Conservation (phyloP, 331 rosid species). For the Arachis monticola region DNA sequence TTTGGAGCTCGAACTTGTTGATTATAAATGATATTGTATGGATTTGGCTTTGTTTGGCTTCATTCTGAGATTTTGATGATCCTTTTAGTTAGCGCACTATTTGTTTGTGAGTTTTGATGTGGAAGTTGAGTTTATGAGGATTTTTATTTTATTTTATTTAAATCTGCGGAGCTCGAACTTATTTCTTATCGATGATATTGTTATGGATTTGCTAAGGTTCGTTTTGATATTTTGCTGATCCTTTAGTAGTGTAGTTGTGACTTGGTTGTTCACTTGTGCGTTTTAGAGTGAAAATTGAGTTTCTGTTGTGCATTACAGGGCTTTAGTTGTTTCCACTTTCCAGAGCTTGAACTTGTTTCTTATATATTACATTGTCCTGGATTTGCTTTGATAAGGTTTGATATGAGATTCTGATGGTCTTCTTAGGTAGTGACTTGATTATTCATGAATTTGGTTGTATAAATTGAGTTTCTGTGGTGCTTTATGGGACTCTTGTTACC, state of each 20-base stretch:
- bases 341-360: neutral
- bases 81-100: neutral
- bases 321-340: neutral
- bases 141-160: neutral
- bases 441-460: neutral
- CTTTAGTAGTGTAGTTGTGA: neutral
- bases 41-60: slow-evolving; percentile 31
- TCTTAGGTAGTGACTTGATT: neutral
- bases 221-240: neutral
- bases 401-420: slow-evolving; percentile 6
- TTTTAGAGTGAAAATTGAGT: neutral
- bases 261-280: neutral
- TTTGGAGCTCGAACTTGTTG: neutral
- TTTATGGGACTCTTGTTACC: neutral
- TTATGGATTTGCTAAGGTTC: neutral
- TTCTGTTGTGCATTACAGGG: neutral
- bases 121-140: slow-evolving; percentile 18
- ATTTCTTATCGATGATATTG: neutral
- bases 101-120: slow-evolving; percentile 3
- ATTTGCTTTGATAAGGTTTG: slow-evolving; percentile 29
- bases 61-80: neutral
- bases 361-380: neutral
- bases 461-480: neutral
- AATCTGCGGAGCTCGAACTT: neutral
- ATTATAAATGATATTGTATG: neutral